These are phyloP conservation scores for Hanseniaspora mollemarum DNA, from an alignment of 805 yeast genomes.

Conservation along the genomic window DNA sequence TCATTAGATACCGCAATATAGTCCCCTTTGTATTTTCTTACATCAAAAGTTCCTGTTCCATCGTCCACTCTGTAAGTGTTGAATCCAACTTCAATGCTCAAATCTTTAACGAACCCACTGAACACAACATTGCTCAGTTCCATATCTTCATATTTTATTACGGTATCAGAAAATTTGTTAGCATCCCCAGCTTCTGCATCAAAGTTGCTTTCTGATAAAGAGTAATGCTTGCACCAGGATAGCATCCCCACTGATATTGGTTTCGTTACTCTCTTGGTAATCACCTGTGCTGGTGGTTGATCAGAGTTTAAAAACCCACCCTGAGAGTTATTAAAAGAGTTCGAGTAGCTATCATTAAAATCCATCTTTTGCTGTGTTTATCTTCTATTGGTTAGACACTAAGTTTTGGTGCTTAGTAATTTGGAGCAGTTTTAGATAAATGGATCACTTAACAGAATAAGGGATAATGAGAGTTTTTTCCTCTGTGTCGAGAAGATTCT, in stretches of 20 bases:
- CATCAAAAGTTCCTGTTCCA: conserved; percentile 14
- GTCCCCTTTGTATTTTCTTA: conserved; percentile 12
- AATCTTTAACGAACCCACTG: conserved; percentile 9
- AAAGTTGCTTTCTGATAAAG: not conserved
- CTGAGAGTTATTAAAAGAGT: conserved; percentile 6
- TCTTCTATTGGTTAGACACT: not conserved
- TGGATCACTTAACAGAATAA: too few relatives aligned
- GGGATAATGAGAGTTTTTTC: too few relatives aligned
- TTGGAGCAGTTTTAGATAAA: not conserved
- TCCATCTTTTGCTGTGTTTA: not conserved
- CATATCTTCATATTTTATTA: conserved; percentile 13
- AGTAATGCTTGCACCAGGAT: conserved; percentile 12
- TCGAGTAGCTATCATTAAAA: not conserved
- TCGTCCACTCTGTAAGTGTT: conserved; percentile 15
- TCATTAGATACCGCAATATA: not conserved
- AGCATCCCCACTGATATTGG: conserved; percentile 14
- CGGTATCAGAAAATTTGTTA: conserved; percentile 3
- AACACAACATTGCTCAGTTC: conserved; percentile 12
- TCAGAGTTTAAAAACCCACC: conserved; percentile 9
- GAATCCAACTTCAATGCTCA: conserved; percentile 12
- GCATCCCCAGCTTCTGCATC: not conserved
- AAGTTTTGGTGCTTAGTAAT: not conserved
- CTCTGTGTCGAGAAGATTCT: too few relatives aligned
- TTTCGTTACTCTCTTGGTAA: conserved; percentile 13
- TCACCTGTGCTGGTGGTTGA: conserved; percentile 9